Conservation (phyloP, 192 early-diverging fungal genomes). For the Podila clonocystis region DNA sequence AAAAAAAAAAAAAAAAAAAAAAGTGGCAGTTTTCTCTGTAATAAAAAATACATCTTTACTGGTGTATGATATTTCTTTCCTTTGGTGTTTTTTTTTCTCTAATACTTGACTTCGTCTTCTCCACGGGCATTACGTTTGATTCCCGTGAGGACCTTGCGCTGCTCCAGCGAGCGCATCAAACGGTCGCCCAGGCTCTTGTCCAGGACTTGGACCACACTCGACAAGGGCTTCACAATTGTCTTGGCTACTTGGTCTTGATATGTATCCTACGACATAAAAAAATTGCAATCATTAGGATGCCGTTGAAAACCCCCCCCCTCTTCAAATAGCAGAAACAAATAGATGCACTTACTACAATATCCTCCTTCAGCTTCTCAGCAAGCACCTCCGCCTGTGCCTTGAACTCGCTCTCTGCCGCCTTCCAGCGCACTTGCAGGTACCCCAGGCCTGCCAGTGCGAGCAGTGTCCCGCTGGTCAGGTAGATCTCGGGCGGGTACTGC, state of each 20-base stretch:
- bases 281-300: not conserved
- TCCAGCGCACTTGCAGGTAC: conserved; percentile 50
- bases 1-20: no score
- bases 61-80: no score
- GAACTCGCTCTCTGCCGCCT: conserved; percentile 49
- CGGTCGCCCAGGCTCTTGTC: conserved; percentile 37
- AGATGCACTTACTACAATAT: conserved; percentile 33
- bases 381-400: conserved; percentile 30
- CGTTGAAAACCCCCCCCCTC: no score
- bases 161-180: conserved; percentile 29
- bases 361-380: conserved; percentile 34
- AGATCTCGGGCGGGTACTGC: conserved; percentile 48
- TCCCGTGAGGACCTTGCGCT: conserved; percentile 27
- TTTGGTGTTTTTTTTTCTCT: not conserved
- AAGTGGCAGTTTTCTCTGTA: not conserved
- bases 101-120: conserved; percentile 43
- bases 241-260: conserved; percentile 44
- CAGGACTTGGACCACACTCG: conserved; percentile 25
- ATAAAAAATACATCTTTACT: no score
- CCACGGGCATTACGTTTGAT: conserved; percentile 38
- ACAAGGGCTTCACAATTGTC: conserved; percentile 40
- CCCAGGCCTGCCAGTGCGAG: conserved; percentile 38
- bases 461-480: conserved; percentile 31
- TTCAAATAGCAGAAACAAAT: not conserved
- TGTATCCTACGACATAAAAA: not conserved